phyloP scores from a whole-genome alignment of 2,329 filamentous ascomycete species.

The Diaporthe aspalathi region DNA sequence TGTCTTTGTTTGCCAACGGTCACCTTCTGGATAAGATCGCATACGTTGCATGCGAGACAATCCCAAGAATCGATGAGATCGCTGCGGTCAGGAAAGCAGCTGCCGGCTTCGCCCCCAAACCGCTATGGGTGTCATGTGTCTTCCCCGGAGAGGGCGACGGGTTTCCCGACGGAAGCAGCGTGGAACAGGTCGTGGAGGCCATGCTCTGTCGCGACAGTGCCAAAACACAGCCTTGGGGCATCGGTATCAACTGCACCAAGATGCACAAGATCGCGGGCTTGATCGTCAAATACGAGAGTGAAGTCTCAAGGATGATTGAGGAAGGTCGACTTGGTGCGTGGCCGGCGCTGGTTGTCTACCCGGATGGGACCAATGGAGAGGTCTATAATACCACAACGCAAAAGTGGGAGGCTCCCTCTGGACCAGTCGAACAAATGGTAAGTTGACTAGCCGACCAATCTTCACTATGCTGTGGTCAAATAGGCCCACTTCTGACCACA shows the following conservation, averaged over 20 bases:
- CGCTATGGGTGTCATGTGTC: slow-evolving; percentile 72
- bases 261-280: slow-evolving; percentile 69
- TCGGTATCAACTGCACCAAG: slow-evolving; percentile 78
- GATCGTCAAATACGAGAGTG: slow-evolving; percentile 65
- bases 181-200: slow-evolving; percentile 54
- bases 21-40: slow-evolving; percentile 55
- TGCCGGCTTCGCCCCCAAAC: slow-evolving; percentile 42
- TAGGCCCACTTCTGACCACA: neutral
- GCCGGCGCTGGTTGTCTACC: slow-evolving; percentile 72
- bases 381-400: slow-evolving; percentile 74
- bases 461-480: neutral
- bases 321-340: slow-evolving; percentile 50
- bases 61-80: slow-evolving; percentile 73
- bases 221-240: slow-evolving; percentile 62
- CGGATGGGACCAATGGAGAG: slow-evolving; percentile 76
- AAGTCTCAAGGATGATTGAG: slow-evolving; percentile 52
- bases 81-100: slow-evolving; percentile 63
- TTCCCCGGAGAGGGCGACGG: slow-evolving; percentile 65
- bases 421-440: slow-evolving; percentile 43
- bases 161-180: slow-evolving; percentile 67
- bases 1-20: slow-evolving; percentile 61
- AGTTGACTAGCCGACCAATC: slow-evolving; percentile 31
- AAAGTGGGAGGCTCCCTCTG: slow-evolving; percentile 64
- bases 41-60: slow-evolving; percentile 73
- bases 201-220: slow-evolving; percentile 50